Percentiles rank a stretch among this genome's conserved stretches.
These are phyloP conservation scores for Gigaspora rosea DNA, from an alignment of 192 early-diverging fungal species.

Conservation along the genomic window DNA sequence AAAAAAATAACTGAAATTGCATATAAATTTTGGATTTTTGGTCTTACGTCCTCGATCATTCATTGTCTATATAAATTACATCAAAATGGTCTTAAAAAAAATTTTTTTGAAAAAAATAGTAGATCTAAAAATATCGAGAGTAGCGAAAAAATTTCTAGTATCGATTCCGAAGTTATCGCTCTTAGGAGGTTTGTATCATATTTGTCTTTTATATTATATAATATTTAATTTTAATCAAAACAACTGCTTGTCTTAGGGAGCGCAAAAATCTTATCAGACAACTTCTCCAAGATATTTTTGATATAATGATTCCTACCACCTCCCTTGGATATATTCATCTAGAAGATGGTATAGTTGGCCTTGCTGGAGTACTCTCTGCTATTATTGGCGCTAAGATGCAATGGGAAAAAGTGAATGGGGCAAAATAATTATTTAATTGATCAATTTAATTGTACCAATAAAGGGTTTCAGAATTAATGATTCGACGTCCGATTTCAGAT, in stretches of 20 bases:
- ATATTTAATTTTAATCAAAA: neutral
- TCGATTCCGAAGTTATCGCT: conserved; percentile 44
- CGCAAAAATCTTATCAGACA: conserved; percentile 48
- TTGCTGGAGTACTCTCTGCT: conserved; percentile 70
- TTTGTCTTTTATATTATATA: neutral
- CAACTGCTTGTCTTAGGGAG: conserved; percentile 52
- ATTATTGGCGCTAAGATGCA: conserved; percentile 64
- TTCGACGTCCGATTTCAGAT: too few species aligned
- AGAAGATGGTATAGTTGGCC: conserved; percentile 70
- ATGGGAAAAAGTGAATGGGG: conserved; percentile 43
- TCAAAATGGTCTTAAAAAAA: conserved; percentile 47
- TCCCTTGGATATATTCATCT: conserved; percentile 63
- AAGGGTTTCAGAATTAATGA: too few species aligned
- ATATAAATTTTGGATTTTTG: conserved; percentile 68
- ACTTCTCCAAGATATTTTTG: conserved; percentile 68
- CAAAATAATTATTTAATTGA: too few species aligned
- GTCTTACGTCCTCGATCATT: conserved; percentile 62
- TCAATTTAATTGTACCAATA: too few species aligned
- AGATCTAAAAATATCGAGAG: conserved; percentile 37
- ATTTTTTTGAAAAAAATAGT: conserved; percentile 27
- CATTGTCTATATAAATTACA: conserved; percentile 68
- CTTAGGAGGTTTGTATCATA: conserved; percentile 42
- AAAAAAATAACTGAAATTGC: conserved; percentile 62
- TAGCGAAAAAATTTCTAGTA: conserved; percentile 37
- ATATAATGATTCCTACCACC: conserved; percentile 70